Conservation (phyloP, 1,284 basidiomycete species). For the Boletus smithii region DNA sequence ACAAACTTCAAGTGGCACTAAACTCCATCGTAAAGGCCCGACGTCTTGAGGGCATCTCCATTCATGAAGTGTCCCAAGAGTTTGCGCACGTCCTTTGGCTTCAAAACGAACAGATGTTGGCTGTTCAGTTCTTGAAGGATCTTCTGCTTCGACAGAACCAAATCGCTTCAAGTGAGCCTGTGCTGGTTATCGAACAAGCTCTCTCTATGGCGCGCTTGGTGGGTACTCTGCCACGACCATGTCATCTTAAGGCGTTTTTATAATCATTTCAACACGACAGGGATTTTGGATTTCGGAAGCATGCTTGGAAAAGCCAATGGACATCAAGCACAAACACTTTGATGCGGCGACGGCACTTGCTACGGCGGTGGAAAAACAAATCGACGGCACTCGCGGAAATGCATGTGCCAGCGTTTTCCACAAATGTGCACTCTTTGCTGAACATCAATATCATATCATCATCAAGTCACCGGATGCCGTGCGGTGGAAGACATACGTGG, state of each 20-base stretch:
- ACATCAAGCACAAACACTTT: constrained; percentile 74
- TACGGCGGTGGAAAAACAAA: constrained; percentile 23
- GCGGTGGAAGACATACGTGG: constrained; percentile 70
- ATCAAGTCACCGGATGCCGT: constrained; percentile 70
- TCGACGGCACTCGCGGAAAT: constrained; percentile 14
- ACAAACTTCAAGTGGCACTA: constrained; percentile 77
- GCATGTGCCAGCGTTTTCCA: constrained; percentile 70
- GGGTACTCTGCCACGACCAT: constrained; percentile 26
- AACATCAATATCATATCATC: constrained; percentile 77
- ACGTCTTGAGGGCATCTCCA: constrained; percentile 48
- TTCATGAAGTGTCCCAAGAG: constrained; percentile 68
- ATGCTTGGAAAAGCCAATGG: constrained; percentile 76
- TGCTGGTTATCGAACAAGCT: constrained; percentile 38
- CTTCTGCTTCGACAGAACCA: constrained; percentile 35
- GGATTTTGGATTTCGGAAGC: constrained; percentile 90
- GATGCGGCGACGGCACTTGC: constrained; percentile 53
- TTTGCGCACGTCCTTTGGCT: constrained; percentile 90
- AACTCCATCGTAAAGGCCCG: constrained; percentile 82
- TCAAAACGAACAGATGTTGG: constrained; percentile 80
- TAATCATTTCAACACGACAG: constrained; percentile 38
- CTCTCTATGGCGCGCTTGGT: constrained; percentile 61
- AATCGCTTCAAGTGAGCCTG: constrained; percentile 13
- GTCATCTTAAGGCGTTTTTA: not conserved
- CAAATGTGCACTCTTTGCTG: constrained; percentile 86
- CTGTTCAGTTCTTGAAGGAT: constrained; percentile 71